A percentile compares a stretch with the other conserved stretches of the same genome.
Conservation (phyloP, 805 yeast genomes). For the Wickerhamomyces queroliae region DNA sequence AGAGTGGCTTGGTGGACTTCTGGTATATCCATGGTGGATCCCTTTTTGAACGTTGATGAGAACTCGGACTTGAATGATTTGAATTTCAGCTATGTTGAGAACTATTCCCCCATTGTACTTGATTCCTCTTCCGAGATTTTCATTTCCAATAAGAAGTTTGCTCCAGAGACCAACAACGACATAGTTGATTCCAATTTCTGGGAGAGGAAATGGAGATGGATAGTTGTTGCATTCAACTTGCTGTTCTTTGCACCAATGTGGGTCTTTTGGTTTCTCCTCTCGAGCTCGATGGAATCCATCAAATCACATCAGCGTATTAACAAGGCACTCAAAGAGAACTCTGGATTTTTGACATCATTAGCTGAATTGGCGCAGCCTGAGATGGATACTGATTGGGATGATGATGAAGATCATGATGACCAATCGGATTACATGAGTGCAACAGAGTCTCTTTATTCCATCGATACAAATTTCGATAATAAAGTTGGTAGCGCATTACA, state of each 20-base stretch:
- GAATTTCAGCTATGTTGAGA: constrained; percentile 38
- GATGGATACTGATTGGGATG: constrained; percentile 4
- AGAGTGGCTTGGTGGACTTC: constrained; percentile 83
- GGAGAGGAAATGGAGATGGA: constrained; percentile 41
- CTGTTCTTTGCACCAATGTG: constrained; percentile 58
- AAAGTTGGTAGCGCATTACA: constrained; percentile 38
- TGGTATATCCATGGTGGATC: constrained; percentile 58
- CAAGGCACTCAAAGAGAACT: constrained; percentile 21
- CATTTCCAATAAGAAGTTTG: constrained; percentile 17
- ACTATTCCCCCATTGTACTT: constrained; percentile 53
- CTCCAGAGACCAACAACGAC: constrained; percentile 1
- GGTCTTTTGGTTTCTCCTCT: constrained; percentile 49
- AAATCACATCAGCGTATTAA: constrained; percentile 34
- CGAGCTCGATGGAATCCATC: constrained; percentile 34
- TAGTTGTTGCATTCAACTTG: constrained; percentile 37
- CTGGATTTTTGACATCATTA: constrained; percentile 17
- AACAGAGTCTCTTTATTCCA: constrained; percentile 7
- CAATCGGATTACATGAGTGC: constrained; percentile 10
- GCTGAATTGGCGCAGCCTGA: constrained; percentile 5
- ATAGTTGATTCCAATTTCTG: constrained; percentile 24
- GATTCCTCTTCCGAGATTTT: constrained; percentile 42
- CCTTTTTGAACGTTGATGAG: constrained; percentile 40
- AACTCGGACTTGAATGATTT: constrained; percentile 36
- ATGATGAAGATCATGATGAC: constrained; percentile 8
- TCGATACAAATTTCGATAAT: constrained; percentile 13